Conservation (phyloP, 805 yeast species). For the Zygotorulaspora danielsina region DNA sequence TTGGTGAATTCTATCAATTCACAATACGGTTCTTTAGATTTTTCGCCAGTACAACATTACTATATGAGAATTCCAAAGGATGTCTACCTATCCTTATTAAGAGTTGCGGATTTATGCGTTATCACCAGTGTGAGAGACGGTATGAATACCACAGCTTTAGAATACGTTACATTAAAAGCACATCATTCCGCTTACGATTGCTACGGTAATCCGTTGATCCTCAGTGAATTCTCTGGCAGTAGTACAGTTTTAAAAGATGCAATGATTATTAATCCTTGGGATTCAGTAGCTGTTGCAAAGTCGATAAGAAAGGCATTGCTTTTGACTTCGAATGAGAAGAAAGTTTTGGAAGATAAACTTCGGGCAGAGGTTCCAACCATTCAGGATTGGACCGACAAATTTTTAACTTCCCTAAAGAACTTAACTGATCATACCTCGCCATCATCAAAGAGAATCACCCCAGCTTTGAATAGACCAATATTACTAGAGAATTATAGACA, state of each 20-base stretch:
- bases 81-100: conserved; percentile 80
- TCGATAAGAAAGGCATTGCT: conserved; percentile 66
- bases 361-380: conserved; percentile 68
- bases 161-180: conserved; percentile 84
- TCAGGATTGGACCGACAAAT: conserved; percentile 73
- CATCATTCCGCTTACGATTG: conserved; percentile 32
- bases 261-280: conserved; percentile 93
- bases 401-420: conserved; percentile 44
- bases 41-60: conserved; percentile 87
- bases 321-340: conserved; percentile 47
- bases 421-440: conserved; percentile 38
- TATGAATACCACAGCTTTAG: conserved; percentile 92
- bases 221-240: conserved; percentile 93
- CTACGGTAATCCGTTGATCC: conserved; percentile 63
- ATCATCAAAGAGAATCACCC: conserved; percentile 51
- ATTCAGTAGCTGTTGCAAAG: conserved; percentile 86
- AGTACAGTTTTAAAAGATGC: conserved; percentile 68
- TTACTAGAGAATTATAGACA: conserved; percentile 54
- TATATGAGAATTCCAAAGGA: conserved; percentile 83
- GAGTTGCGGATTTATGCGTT: conserved; percentile 86
- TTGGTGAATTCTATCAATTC: conserved; percentile 79
- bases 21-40: conserved; percentile 74
- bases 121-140: conserved; percentile 93
- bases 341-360: conserved; percentile 47
- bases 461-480: conserved; percentile 72